Base-by-base conservation (phyloP, 306 rosid genomes). In the Casuarina glauca region DNA sequence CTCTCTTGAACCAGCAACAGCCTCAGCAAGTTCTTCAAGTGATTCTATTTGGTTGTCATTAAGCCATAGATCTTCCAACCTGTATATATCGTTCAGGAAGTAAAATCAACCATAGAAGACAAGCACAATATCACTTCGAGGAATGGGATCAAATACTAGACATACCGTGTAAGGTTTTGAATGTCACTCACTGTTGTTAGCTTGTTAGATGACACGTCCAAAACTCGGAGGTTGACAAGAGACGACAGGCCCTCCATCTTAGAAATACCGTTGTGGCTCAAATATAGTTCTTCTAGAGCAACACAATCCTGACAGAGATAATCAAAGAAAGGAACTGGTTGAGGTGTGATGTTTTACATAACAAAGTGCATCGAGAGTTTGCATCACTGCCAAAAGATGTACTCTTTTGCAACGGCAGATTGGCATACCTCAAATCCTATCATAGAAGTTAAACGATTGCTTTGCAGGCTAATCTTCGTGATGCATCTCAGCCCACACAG, bases 11-110 rank as follows among this genome's bases (percentile, higher is more conserved):
- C 98, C 97, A 75, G 81, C 82, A 74, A 90, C 96, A 71, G 87
- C 96, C 88, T 90, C 87, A 42, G 86, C 85, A 74, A 93, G 44
- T 64, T 88, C 86, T 69, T 93, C 91, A 9, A 91, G 85, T 70
- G 91, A 84, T 81, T 84, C 96, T 82, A 96, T 86, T 72, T 81
- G 91, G 86, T 93, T 96, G 88, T 96, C 97, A 60, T 96, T 96
- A 78, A 96, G 93, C 98, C 98, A 95, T 39, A 96, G 81, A 86
- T 96, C 99, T 86, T 96, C 98, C 75, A 96, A 85, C 82, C 99
- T 93, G 85, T 50, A 82, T 75, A 48, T 69, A 63, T 17, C 74
- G 39, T 83, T 15, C 4, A 74, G 54, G 19, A 11, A 69, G 53
- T 75, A 49, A 61, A 80, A 75, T 74, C 78, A 82, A 17, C 58